These are phyloP conservation scores for Debaryomyces udenii DNA, from an alignment of 1,139 yeast genomes.

Conservation along the genomic window DNA sequence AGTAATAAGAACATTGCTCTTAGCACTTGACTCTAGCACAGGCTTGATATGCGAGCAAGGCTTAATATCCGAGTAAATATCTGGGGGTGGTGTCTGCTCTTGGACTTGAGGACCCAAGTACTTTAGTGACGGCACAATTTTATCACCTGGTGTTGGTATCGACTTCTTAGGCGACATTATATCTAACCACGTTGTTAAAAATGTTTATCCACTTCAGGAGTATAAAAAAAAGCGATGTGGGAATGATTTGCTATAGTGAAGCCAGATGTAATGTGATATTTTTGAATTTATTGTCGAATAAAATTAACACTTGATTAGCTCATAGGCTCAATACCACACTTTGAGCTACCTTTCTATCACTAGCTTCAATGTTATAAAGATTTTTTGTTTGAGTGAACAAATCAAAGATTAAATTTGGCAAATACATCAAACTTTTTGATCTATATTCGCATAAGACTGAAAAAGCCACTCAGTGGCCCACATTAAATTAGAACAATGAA, in stretches of 20 bases:
- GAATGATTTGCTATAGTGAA: too few relatives aligned
- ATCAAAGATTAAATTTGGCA: slow-evolving; percentile 2
- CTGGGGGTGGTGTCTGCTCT: slow-evolving; percentile 16
- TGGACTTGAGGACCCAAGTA: slow-evolving; percentile 1
- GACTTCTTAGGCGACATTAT: slow-evolving; percentile 16
- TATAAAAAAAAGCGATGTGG: too few relatives aligned
- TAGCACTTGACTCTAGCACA: slow-evolving; percentile 57
- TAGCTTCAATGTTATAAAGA: background rate
- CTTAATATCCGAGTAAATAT: slow-evolving; percentile 34
- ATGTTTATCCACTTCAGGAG: too few relatives aligned
- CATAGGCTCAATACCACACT: too few relatives aligned
- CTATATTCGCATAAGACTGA: slow-evolving; percentile 5
- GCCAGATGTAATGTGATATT: too few relatives aligned
- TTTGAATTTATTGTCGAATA: too few relatives aligned
- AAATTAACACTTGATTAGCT: too few relatives aligned
- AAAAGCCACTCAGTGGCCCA: too few relatives aligned
- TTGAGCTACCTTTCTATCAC: too few relatives aligned
- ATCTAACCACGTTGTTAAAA: too few relatives aligned
- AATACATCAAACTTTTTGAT: slow-evolving; percentile 5
- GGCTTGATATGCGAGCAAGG: slow-evolving; percentile 60
- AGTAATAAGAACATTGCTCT: slow-evolving; percentile 58
- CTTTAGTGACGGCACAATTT: slow-evolving; percentile 2
- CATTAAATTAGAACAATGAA: too few relatives aligned
- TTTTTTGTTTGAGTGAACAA: background rate
- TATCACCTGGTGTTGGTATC: slow-evolving; percentile 12